A percentile compares a stretch with the other conserved stretches of the same genome.
Conservation (phyloP, 1,284 basidiomycete species). For the Malassezia restricta region DNA sequence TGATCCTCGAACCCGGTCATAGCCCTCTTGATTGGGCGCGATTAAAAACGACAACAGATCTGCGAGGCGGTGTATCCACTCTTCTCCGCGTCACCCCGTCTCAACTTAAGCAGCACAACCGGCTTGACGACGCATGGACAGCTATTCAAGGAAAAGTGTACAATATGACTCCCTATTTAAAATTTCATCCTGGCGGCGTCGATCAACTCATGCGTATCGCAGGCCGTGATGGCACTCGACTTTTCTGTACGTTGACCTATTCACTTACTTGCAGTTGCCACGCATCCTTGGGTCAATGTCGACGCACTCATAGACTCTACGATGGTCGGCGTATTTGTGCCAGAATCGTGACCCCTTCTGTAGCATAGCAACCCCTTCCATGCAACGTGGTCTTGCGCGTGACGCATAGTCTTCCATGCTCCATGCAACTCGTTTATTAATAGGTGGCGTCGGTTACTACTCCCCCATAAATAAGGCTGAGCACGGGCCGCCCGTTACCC, state of each 20-base stretch:
- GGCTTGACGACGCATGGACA: slow-evolving; percentile 80
- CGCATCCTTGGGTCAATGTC: slow-evolving; percentile 79
- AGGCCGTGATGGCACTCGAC: slow-evolving; percentile 79
- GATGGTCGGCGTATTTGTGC: slow-evolving; percentile 72
- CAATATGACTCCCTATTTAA: slow-evolving; percentile 83
- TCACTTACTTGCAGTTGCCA: slow-evolving; percentile 23
- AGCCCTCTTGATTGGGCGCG: slow-evolving; percentile 89
- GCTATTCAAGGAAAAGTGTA: slow-evolving; percentile 88
- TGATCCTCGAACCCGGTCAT: slow-evolving; percentile 78
- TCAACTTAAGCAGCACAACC: slow-evolving; percentile 70
- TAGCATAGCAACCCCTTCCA: neutral
- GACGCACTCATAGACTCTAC: slow-evolving; percentile 87
- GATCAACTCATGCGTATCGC: slow-evolving; percentile 90
- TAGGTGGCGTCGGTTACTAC: neutral
- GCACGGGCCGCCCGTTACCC: neutral
- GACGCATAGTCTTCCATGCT: too few species aligned
- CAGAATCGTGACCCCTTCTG: slow-evolving; percentile 26
- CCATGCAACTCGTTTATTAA: too few species aligned
- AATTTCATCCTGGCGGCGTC: slow-evolving; percentile 87
- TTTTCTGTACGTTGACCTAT: slow-evolving; percentile 62
- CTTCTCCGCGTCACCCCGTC: slow-evolving; percentile 64
- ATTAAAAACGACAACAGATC: slow-evolving; percentile 56
- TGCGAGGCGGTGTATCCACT: slow-evolving; percentile 25
- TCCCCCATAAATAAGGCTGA: neutral
- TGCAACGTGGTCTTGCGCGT: neutral